Percentiles rank a stretch among this genome's conserved stretches.
Evolutionary conservation across 2,329 filamentous ascomycete genomes (phyloP).

Genomic region (Coniosporium tulheliwenetii): DNA sequence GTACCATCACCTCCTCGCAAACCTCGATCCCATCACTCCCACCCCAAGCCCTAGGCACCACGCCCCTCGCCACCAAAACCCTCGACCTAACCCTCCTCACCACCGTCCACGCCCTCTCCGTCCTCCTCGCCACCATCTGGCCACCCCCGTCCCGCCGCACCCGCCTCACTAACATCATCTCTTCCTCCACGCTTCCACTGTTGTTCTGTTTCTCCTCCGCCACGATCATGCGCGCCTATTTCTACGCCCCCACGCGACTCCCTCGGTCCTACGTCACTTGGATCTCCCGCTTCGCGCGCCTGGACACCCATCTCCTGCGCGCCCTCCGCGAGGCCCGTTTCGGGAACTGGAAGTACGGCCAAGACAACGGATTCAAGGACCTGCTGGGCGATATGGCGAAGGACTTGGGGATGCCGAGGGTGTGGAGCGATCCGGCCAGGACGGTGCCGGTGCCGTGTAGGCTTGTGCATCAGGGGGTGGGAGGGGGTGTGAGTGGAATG

Average conservation of each 20-base stretch:
- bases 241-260: constrained; percentile 57
- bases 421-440: constrained; percentile 56
- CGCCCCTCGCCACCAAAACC: constrained; percentile 48
- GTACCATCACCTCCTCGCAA: background rate
- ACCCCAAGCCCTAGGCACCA: constrained; percentile 8
- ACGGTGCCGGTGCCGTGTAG: constrained; percentile 66
- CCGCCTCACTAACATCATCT: constrained; percentile 24
- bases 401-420: constrained; percentile 52
- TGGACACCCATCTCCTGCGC: constrained; percentile 62
- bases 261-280: constrained; percentile 62
- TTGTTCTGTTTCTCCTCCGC: constrained; percentile 59
- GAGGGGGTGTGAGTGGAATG: constrained; percentile 59
- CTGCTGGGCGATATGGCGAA: constrained; percentile 59
- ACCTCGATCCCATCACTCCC: background rate
- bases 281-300: constrained; percentile 62
- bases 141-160: constrained; percentile 28
- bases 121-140: constrained; percentile 53
- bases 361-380: constrained; percentile 53
- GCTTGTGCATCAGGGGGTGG: constrained; percentile 67
- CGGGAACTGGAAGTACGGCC: constrained; percentile 53
- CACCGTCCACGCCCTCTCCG: constrained; percentile 54
- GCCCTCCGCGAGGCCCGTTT: constrained; percentile 52
- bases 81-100: constrained; percentile 74
- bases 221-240: constrained; percentile 80
- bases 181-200: constrained; percentile 43